Evolutionary conservation across 108 stramenopile species (phyloP).

Genomic region (Fistulifera solaris): DNA sequence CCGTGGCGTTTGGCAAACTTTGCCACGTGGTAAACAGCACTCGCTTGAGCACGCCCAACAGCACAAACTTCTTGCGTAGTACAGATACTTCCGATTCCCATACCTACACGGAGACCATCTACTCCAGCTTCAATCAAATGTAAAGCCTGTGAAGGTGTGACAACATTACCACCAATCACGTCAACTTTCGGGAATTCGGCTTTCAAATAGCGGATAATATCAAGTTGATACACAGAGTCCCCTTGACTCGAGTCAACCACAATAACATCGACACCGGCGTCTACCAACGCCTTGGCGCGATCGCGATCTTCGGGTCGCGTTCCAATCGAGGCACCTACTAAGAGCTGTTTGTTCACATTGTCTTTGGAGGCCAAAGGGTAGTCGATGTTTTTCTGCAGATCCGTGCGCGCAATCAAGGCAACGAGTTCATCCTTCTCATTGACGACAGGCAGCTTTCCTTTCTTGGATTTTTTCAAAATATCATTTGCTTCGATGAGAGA

Average conservation of each 20-base stretch:
- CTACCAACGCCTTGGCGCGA: slow-evolving; percentile 80
- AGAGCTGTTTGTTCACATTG: slow-evolving; percentile 87
- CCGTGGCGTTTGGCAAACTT: slow-evolving; percentile 89
- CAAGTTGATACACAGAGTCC: slow-evolving; percentile 97
- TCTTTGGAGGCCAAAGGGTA: slow-evolving; percentile 95
- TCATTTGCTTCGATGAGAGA: slow-evolving; percentile 92
- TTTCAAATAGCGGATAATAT: slow-evolving; percentile 94
- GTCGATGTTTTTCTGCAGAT: slow-evolving; percentile 97
- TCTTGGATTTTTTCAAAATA: slow-evolving; percentile 91
- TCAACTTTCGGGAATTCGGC: slow-evolving; percentile 73
- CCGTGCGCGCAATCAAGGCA: slow-evolving; percentile 95
- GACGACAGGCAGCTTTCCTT: slow-evolving; percentile 98
- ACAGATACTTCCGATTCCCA: slow-evolving; percentile 99
- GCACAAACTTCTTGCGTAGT: slow-evolving; percentile 99
- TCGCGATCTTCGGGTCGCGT: slow-evolving; percentile 96
- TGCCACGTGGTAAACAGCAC: slow-evolving; percentile 97
- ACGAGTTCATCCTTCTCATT: slow-evolving; percentile 93
- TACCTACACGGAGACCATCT: slow-evolving; percentile 99
- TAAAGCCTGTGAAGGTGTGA: slow-evolving; percentile 92
- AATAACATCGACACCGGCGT: slow-evolving; percentile 98
- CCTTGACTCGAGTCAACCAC: slow-evolving; percentile 99
- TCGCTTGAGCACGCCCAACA: slow-evolving; percentile 97
- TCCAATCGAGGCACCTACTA: slow-evolving; percentile 97
- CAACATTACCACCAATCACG: slow-evolving; percentile 99
- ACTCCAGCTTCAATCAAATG: slow-evolving; percentile 98